Evolutionary conservation across 2,329 filamentous ascomycete species (phyloP).

Genomic region (Claviceps cyperi): DNA sequence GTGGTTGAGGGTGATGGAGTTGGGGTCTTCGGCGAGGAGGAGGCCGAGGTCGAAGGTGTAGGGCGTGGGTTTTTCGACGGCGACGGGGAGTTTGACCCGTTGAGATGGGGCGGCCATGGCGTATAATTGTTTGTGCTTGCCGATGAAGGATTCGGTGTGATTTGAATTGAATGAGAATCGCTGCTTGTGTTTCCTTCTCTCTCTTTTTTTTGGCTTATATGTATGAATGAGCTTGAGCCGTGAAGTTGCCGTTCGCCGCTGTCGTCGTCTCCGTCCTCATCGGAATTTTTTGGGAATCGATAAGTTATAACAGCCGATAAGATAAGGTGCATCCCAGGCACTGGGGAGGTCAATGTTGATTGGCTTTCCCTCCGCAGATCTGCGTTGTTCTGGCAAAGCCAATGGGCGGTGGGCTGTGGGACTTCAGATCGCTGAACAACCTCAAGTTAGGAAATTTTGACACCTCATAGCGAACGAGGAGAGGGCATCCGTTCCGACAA

Average conservation of each 20-base stretch:
- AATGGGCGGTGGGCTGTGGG: slow-evolving; percentile 3
- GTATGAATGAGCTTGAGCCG: too few species aligned
- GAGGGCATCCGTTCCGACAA: neutral
- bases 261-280: too few species aligned
- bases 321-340: neutral
- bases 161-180: neutral
- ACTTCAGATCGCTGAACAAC: too few species aligned
- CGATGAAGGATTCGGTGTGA: neutral
- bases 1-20: slow-evolving; percentile 51
- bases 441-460: too few species aligned
- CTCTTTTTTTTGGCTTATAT: neutral
- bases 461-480: neutral
- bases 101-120: slow-evolving; percentile 22
- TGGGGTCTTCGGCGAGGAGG: slow-evolving; percentile 74
- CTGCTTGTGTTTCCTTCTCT: neutral
- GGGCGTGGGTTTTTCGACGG: slow-evolving; percentile 68
- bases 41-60: slow-evolving; percentile 90
- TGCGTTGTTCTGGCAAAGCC: neutral
- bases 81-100: slow-evolving; percentile 42
- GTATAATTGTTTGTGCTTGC: neutral
- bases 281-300: neutral
- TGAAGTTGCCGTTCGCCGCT: too few species aligned
- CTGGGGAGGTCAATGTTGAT: neutral
- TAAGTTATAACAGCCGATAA: neutral
- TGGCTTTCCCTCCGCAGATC: too few species aligned